Base-by-base conservation (phyloP, 2,329 filamentous ascomycete genomes). In the Pseudogymnoascus sp. region DNA sequence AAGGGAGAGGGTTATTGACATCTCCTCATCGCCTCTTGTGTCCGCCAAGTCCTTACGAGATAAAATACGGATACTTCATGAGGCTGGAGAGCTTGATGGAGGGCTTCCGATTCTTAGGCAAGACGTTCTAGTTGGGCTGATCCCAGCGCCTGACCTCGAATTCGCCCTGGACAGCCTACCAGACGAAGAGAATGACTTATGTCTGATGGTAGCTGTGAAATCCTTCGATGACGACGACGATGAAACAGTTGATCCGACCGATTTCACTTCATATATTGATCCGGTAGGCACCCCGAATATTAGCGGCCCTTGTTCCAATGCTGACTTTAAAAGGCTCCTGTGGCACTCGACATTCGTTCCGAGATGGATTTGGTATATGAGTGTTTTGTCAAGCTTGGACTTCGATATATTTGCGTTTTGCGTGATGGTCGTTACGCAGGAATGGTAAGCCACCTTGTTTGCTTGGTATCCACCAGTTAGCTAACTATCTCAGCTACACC, bases 281-380 rank as follows among this genome's bases (percentile, higher is more conserved):
- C 91, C 91, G 14, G 87, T 89, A 76, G 70, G 85, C 36, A n/a
- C 5, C 4, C 6, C 37, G 14, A 38, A 8, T 1, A 62, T 50
- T 14, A 23, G 5, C 25, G 25, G 10, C 4, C 42, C 12, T 38
- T 34, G 11, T 46, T 25, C 10, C 8, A 28, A 44, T 40, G 12
- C 62, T 64, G 25, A 63, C n/a, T 40, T 11, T 67, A 61, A 12
- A 50, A 88, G 85, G 89, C 93, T 2, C 95, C 95, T 0, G 84
- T 99, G 12, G 84, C 93, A 11, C 79, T 99, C 23, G 95, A 99
- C 71, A 89, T 96, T 31, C 85, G 88, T 68, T 95, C 89, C 0
- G 91, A 95, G 0, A 93, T 97, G 84, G 93, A 97, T 73, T 78
- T 99, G 40, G 95, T 97, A 3, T 97, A 96, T 71, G 95, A 99